phyloP scores from a whole-genome alignment of 179 eudicot genomes.

The Vitellaria paradoxa region DNA sequence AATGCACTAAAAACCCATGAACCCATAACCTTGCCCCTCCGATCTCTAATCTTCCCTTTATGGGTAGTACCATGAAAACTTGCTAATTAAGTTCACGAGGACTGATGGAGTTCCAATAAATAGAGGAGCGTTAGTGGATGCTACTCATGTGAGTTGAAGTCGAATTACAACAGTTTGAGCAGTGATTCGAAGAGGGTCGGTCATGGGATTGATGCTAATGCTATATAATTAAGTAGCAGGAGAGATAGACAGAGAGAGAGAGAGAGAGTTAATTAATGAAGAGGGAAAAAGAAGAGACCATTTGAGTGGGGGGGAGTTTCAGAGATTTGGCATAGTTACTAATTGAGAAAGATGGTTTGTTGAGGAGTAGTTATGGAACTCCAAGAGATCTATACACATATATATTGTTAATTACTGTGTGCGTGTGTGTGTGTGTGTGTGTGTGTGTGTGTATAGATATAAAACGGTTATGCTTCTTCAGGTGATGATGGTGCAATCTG shows the following conservation, averaged over 20 bases:
- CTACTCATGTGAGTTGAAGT: neutral
- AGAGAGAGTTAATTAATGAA: neutral
- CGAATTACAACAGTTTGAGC: neutral
- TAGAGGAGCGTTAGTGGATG: neutral
- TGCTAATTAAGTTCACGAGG: neutral
- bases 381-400: neutral
- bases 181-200: neutral
- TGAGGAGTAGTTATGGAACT: slow-evolving; percentile 13
- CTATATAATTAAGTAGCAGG: neutral
- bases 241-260: too few species aligned
- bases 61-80: neutral
- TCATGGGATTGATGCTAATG: neutral
- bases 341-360: neutral
- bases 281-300: neutral
- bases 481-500: too few species aligned
- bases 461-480: too few species aligned
- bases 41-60: neutral
- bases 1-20: neutral
- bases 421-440: too few species aligned
- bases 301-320: slow-evolving; percentile 11
- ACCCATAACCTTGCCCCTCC: neutral
- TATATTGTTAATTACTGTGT: too few species aligned
- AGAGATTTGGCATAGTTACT: neutral
- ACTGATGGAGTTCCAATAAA: neutral
- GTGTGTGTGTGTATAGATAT: too few species aligned